These are phyloP conservation scores for Penicillium brasilianum DNA, from an alignment of 2,329 filamentous ascomycete species.

Conservation along the genomic window DNA sequence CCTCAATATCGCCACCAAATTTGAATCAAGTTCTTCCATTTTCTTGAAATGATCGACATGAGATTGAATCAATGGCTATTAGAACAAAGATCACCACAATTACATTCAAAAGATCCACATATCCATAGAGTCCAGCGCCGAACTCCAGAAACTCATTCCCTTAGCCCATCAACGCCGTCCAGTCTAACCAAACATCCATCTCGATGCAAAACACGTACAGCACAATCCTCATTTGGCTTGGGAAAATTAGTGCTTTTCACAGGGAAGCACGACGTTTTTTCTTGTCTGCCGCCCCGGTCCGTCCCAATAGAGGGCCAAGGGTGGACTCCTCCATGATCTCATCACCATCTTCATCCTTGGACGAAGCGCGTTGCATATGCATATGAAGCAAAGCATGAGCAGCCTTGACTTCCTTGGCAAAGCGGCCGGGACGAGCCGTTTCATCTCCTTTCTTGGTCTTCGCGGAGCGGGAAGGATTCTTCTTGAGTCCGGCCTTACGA, in stretches of 20 bases:
- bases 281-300: neutral
- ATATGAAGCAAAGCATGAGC: slow-evolving; percentile 45
- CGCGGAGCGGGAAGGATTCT: slow-evolving; percentile 15
- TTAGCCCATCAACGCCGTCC: slow-evolving; percentile 8
- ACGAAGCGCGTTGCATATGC: slow-evolving; percentile 38
- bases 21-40: too few relatives aligned
- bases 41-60: neutral
- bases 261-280: slow-evolving; percentile 28
- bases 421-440: slow-evolving; percentile 14
- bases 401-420: slow-evolving; percentile 43
- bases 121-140: neutral
- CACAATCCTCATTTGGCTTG: too few relatives aligned
- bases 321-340: slow-evolving; percentile 15
- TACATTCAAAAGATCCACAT: slow-evolving; percentile 1
- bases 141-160: slow-evolving; percentile 1
- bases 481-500: slow-evolving; percentile 7
- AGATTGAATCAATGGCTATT: neutral
- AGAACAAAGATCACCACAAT: neutral
- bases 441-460: slow-evolving; percentile 11
- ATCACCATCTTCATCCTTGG: slow-evolving; percentile 21
- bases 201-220: slow-evolving; percentile 2
- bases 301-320: neutral
- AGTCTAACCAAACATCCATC: slow-evolving; percentile 12
- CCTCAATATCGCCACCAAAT: neutral
- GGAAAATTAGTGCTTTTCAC: neutral